Evolutionary conservation across 2,329 filamentous ascomycete genomes (phyloP).

Genomic region (Beauveria sp.): DNA sequence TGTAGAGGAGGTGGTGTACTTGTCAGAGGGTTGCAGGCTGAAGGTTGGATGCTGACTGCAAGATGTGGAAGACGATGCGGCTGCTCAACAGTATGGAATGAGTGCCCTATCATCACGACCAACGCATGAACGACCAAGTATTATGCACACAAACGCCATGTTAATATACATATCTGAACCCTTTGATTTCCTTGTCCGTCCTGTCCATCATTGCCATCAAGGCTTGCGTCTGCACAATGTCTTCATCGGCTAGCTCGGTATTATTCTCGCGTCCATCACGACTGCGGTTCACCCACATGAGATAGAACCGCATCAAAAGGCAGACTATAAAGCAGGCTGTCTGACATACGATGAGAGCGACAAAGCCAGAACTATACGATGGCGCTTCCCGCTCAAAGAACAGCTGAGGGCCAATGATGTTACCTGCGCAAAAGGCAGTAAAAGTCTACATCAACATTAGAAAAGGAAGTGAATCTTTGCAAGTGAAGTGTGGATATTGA

Average conservation of each 20-base stretch:
- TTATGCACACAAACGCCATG: background rate
- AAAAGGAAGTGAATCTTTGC: background rate
- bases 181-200: constrained; percentile 47
- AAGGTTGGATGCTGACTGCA: too few relatives aligned
- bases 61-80: background rate
- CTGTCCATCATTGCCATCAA: constrained; percentile 29
- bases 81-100: background rate
- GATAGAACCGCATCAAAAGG: constrained; percentile 41
- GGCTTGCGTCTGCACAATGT: background rate
- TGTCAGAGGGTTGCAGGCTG: too few relatives aligned
- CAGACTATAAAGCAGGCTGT: constrained; percentile 35
- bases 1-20: too few relatives aligned
- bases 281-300: constrained; percentile 43
- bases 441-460: background rate
- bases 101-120: background rate
- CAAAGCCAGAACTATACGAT: constrained; percentile 53
- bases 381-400: constrained; percentile 52
- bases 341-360: constrained; percentile 54
- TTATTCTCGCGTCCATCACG: constrained; percentile 31
- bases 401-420: constrained; percentile 53
- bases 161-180: constrained; percentile 43
- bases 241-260: background rate
- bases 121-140: too few relatives aligned
- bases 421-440: constrained; percentile 42
- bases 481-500: background rate